phyloP scores from a whole-genome alignment of 805 yeast species.

The Starmerella powellii region DNA sequence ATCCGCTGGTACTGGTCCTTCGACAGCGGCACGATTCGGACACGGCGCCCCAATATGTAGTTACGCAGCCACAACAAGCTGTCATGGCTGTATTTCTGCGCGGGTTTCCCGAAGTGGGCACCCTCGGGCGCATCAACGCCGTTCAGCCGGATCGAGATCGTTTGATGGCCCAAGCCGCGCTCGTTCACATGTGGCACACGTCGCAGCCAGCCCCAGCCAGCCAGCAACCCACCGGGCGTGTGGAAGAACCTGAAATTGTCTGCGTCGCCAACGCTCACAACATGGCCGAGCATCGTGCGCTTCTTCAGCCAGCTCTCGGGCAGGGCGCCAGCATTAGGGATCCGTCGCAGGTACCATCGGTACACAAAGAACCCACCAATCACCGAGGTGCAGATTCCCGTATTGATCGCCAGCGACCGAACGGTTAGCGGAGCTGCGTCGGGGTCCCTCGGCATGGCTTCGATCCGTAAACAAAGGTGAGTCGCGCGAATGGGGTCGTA shows the following conservation, averaged over 20 bases:
- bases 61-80: constrained; percentile 65
- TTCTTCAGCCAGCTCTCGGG: constrained; percentile 37
- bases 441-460: constrained; percentile 18
- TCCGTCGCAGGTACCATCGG: constrained; percentile 37
- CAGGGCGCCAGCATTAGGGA: constrained; percentile 39
- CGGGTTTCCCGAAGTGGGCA: constrained; percentile 85
- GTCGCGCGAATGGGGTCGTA: not conserved
- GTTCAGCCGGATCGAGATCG: constrained; percentile 70
- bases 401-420: constrained; percentile 9
- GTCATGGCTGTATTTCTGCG: constrained; percentile 79
- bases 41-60: constrained; percentile 52
- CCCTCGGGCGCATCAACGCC: constrained; percentile 97
- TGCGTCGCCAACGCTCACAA: constrained; percentile 88
- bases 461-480: not conserved
- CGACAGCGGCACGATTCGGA: constrained; percentile 65
- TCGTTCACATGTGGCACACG: constrained; percentile 43
- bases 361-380: constrained; percentile 37
- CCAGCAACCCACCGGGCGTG: constrained; percentile 76
- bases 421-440: constrained; percentile 13
- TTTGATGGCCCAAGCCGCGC: constrained; percentile 43
- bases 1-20: constrained; percentile 83
- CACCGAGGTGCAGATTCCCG: constrained; percentile 27
- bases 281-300: constrained; percentile 51
- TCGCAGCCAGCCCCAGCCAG: constrained; percentile 93
- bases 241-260: constrained; percentile 89